Evolutionary conservation across 768 basidiomycete genomes (phyloP), one percentile per base, ranked within the genome.

Genomic region (Rhizopogon vinicolor): DNA sequence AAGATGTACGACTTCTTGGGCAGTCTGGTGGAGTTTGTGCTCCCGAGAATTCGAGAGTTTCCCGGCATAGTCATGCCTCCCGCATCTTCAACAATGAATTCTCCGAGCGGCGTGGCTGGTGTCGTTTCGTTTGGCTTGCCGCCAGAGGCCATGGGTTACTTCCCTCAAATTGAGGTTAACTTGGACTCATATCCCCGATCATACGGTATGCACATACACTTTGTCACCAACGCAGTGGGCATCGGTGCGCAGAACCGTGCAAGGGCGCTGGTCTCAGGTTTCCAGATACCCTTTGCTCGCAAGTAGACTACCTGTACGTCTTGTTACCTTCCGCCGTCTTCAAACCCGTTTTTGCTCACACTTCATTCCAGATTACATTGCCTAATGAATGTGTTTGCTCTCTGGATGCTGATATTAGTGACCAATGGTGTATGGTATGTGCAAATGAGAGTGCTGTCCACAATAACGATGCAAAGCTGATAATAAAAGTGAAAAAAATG

Each of bases 131-230:
- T 98, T 62, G 96, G 96, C 46, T 77, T 99, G 3, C 84, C 89
- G 0, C 85, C 92, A 1, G 72, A 76, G 4, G 93, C 95, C 0
- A 87, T 99, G 81, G 85, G 80, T 7, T 79, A 95, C 62, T 99
- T 98, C 77, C 96, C 96, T 1, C 91, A 96, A 73, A 89, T 98
- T 54, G 96, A 98, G 74, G 87, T 93, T 70, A 97, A 97, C 68
- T 71, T 89, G 42, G 95, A 98, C 65, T 73, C 89, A 29, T 99
- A 98, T 68, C 92, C 93, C 5, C 83, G 82, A 60, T 68, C 83
- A 44, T 87, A 87, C 64, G 96, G 96, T 18, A 91, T 99, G 83
- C 91, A 98, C 66, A 85, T 99, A 39, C 91, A 95, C 68, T 94
- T 96, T 67, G 79, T 94, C 55, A 98, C 96, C 19, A 93, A 89